Evolutionary conservation across 75 land plant species (phyloP).

Genomic region (Cupressus sempervirens): DNA sequence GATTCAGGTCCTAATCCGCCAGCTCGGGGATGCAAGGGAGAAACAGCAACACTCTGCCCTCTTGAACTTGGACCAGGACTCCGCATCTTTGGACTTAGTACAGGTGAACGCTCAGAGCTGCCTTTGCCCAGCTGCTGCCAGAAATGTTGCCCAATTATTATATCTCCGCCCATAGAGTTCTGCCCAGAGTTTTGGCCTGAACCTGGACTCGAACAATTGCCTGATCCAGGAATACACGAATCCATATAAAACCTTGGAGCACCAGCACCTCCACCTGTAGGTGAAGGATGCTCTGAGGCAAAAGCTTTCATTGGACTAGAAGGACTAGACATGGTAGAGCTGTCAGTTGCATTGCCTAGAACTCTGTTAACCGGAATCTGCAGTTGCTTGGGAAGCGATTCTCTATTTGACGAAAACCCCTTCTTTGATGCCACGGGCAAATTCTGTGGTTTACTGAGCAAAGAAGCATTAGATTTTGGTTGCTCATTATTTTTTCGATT

Average conservation of each 20-base stretch:
- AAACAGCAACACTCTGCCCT: slow-evolving; percentile 31
- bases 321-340: slow-evolving; percentile 65
- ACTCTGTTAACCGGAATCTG: slow-evolving; percentile 45
- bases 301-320: slow-evolving; percentile 55
- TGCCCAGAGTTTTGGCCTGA: slow-evolving; percentile 76
- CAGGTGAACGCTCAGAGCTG: slow-evolving; percentile 16
- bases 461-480: slow-evolving; percentile 17
- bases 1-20: slow-evolving; percentile 42
- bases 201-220: slow-evolving; percentile 75
- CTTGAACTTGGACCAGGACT: slow-evolving; percentile 56
- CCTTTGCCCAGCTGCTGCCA: slow-evolving; percentile 12
- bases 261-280: slow-evolving; percentile 22
- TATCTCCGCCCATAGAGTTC: slow-evolving; percentile 61
- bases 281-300: slow-evolving; percentile 42
- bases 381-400: slow-evolving; percentile 19
- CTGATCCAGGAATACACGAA: slow-evolving; percentile 44
- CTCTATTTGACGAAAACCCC: slow-evolving; percentile 19
- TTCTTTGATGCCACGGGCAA: slow-evolving; percentile 35
- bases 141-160: slow-evolving; percentile 43
- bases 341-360: slow-evolving; percentile 58
- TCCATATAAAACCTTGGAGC: slow-evolving; percentile 33
- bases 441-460: slow-evolving; percentile 19
- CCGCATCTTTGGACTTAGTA: slow-evolving; percentile 37
- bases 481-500: slow-evolving; percentile 9
- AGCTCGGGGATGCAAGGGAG: slow-evolving; percentile 68